Evolutionary conservation across 352 stramenopile genomes (phyloP), one percentile per base, ranked within the genome.

Genomic region (Globisporangium canariense): DNA sequence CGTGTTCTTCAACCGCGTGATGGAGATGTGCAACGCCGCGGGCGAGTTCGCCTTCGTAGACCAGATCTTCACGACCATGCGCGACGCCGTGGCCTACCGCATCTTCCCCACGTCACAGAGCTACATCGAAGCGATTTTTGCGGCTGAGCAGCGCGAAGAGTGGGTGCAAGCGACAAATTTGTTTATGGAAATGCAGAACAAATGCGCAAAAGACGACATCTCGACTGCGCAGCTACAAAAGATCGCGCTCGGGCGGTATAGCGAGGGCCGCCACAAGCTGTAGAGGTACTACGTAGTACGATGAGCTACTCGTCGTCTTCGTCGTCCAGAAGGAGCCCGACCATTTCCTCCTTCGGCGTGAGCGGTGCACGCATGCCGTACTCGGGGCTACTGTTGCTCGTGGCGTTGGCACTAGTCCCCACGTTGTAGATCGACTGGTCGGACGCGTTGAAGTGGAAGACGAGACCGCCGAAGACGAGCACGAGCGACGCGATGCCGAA

Each of bases 361-460:
- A 70, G 61, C 41, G 67, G 62, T 62, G 68, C 52, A 30, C 71
- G 68, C 25, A 79, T 72, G 10, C 65, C 68, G 53, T 64, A 75
- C 43, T 73, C 67, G 0, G 71, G 57, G 34, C 67, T 86, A 43
- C 71, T 71, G 16, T 60, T 76, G n/a, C 64, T 81, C 22, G 57
- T 49, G 34, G 51, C 72, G 53, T 18, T 18, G 20, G 14, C 16
- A 28, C 25, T 28, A 11, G 25, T 20, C 3, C 20, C 38, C 18
- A 51, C 47, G 9, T 68, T 50, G 66, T 90, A 94, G 49, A 94
- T 93, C 1, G 80, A 90, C 58, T 82, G 77, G 70, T 96, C 87
- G 1, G 83, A 93, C 14, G 87, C 82, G 50, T 79, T 82, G 50
- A 71, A 86, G 56, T 94, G 85, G 72, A 94, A 96, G 56, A 96